Base-by-base conservation (phyloP, 1,139 yeast genomes). In the Kodamaea plutei region DNA sequence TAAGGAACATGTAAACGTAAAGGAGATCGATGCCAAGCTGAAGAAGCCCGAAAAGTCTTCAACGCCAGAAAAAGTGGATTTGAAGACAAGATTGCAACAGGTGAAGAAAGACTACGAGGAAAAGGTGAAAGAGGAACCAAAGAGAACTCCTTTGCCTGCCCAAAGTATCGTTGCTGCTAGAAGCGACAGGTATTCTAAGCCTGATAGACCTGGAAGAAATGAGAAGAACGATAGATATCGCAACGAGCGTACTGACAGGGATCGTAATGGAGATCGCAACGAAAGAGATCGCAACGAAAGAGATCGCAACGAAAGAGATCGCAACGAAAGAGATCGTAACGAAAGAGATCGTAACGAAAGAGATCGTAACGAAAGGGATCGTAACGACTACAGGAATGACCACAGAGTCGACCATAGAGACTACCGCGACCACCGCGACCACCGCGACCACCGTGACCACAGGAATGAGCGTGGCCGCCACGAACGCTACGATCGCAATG, bases 31-130 rank as follows among this genome's bases (percentile, higher is more conserved):
- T 13, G 15, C 8, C 19, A 19, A 14, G 4, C 27, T 6, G 23
- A 24, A 15, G 11, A 6, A 8, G 30, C 30, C 8, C 15, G 23
- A 12, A 10, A 21, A 21, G 6, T 18, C 20, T 18, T 5, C 20
- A 4, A 8, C 14, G 9, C 23, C 33, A 15, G 36, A 16, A 12
- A 28, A 32, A 28, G 26, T 23, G n/a, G 50, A 48, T 17, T 36
- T 53, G 23, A 51, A 54, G 27, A 41, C 51, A 4, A 46, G 48
- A 26, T 38, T 54, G 11, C 31, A 37, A 24, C 55, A 53, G 29
- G 60, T 58, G 4, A 55, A 55, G 35, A 42, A 39, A 15, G 60
- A 56, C 20, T 48, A 43, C 25, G 40, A 37, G 23, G 41, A 35
- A 26, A 39, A 35, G 23, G 29, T 19, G 12, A 27, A 35, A 23